These are phyloP conservation scores for Goffeauzyma gilvescens DNA, from an alignment of 768 basidiomycete species.

Conservation along the genomic window DNA sequence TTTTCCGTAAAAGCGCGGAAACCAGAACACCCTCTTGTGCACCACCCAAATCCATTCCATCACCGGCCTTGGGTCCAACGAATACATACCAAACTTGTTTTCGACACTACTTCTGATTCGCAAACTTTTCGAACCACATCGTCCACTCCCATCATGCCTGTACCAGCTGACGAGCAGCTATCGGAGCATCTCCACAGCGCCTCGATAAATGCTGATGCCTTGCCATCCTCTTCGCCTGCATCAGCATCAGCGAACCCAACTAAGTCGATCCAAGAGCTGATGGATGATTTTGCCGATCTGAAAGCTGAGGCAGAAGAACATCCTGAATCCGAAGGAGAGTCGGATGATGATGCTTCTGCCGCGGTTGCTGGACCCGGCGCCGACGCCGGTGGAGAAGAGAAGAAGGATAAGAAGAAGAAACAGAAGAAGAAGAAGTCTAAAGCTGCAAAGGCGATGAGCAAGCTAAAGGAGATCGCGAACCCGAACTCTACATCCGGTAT, in stretches of 20 bases:
- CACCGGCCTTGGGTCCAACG: too few species aligned
- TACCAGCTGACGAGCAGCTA: constrained; percentile 15
- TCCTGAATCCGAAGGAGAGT: constrained; percentile 9
- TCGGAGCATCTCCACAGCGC: constrained; percentile 11
- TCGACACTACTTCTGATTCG: too few species aligned
- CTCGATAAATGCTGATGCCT: constrained; percentile 7
- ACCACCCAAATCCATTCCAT: too few species aligned
- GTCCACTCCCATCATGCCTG: constrained; percentile 14
- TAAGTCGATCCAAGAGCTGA: constrained; percentile 13
- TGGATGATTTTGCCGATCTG: constrained; percentile 18
- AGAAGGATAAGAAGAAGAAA: constrained; percentile 51
- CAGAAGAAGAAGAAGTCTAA: constrained; percentile 77
- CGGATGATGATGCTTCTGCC: neutral
- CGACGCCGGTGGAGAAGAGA: constrained; percentile 12
- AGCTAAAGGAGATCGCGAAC: constrained; percentile 31
- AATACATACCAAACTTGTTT: too few species aligned
- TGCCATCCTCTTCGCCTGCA: constrained; percentile 1
- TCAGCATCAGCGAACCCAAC: neutral
- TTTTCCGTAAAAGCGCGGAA: too few species aligned
- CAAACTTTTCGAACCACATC: neutral
- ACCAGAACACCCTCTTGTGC: too few species aligned
- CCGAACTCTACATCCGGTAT: constrained; percentile 19
- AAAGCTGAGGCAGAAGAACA: constrained; percentile 7
- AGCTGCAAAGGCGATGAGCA: constrained; percentile 34
- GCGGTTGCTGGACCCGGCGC: constrained; percentile 17